Conservation (phyloP, 352 stramenopile species). For the Phytopythium helicoides region DNA sequence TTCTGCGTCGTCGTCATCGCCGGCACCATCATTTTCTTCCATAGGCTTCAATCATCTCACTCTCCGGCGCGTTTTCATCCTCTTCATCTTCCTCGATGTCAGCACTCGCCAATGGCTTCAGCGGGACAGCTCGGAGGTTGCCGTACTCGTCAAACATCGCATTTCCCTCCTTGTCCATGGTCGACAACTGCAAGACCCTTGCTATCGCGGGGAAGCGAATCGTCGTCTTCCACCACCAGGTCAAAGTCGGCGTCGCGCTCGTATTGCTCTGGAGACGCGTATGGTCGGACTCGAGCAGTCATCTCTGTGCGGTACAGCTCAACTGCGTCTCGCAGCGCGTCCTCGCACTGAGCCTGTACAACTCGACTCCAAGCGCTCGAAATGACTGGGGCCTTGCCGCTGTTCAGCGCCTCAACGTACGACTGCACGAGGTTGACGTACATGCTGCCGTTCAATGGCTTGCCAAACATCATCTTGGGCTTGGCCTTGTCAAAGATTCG, state of each 20-base stretch:
- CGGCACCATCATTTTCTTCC: constrained; percentile 29
- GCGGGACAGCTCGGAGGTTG: constrained; percentile 49
- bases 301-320: constrained; percentile 79
- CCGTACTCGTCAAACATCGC: constrained; percentile 79
- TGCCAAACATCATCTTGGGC: constrained; percentile 85
- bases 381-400: constrained; percentile 83
- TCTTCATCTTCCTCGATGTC: constrained; percentile 19
- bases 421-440: constrained; percentile 76
- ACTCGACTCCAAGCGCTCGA: constrained; percentile 89
- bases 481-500: constrained; percentile 76
- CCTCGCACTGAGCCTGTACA: constrained; percentile 80
- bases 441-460: constrained; percentile 85
- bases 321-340: constrained; percentile 74
- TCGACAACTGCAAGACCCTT: constrained; percentile 41
- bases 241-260: constrained; percentile 52
- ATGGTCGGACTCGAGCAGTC: constrained; percentile 40
- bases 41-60: constrained; percentile 74
- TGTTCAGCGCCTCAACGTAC: constrained; percentile 89
- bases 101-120: constrained; percentile 19
- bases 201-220: constrained; percentile 8
- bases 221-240: constrained; percentile 8
- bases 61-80: constrained; percentile 38
- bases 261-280: constrained; percentile 54
- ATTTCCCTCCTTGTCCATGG: constrained; percentile 46
- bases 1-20: constrained; percentile 14